Base-by-base conservation (phyloP, 306 rosid species). In the Aeschynomene evenia region DNA sequence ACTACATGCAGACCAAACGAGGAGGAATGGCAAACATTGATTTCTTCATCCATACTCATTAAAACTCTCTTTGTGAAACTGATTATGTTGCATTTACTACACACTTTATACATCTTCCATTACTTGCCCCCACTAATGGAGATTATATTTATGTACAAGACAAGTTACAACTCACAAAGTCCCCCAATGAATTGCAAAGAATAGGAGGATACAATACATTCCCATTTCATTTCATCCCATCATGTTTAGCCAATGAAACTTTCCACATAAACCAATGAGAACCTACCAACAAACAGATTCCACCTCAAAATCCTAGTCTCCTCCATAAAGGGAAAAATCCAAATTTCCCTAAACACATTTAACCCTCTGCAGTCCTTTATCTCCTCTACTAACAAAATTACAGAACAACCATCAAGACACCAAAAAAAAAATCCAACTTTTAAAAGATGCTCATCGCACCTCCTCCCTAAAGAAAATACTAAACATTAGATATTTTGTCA, bases 1-100 rank as follows among this genome's bases (percentile, higher is more conserved):
- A 56, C 63, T 31, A 52, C 37, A 64, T 43, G 24, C 54, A 56
- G 11, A 14, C 55, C 72, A 71, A 66, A 75, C 45, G 70, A 71
- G 14, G 70, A 71, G 14, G 14, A n/a, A 62, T 36, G 24, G 11
- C 26, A 56, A 40, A 57, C 56, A 65, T 64, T 73, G 56, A 56
- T 53, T 46, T 68, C 56, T 73, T 69, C 73, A 28, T 34, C 37
- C 13, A 13, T 50, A 24, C 20, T 60, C 40, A 31, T 14, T 21
- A 37, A 61, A 62, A 54, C 40, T 26, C 21, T n/a, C 21, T 63
- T 9, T 11, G 33, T 1, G 46, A 23, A 20, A 23, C 18, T 4
- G 2, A 53, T 26, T 15, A 13, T 8, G 20, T 12, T 36, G 50
- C 64, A 62, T 26, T 58, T 59, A 40, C 28, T 13, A 69, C 2